phyloP scores from a whole-genome alignment of 1,284 basidiomycete genomes.

The Rhodotorula sp. region DNA sequence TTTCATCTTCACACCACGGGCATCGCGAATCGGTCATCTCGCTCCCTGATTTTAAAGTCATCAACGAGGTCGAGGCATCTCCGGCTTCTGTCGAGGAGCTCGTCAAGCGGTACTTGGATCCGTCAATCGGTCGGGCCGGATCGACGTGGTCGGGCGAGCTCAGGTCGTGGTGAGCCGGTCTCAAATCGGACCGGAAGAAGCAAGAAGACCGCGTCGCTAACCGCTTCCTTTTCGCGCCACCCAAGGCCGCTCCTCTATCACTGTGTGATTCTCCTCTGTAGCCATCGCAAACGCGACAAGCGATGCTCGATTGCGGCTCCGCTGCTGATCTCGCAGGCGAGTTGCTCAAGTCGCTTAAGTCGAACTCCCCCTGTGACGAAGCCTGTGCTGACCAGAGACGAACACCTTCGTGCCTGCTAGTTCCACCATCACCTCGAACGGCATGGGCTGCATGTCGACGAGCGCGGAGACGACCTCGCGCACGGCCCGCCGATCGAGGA shows the following conservation, averaged over 20 bases:
- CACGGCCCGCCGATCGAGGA: constrained; percentile 55
- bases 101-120: constrained; percentile 64
- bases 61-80: constrained; percentile 23
- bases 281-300: constrained; percentile 86
- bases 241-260: constrained; percentile 60
- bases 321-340: constrained; percentile 67
- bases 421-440: constrained; percentile 54
- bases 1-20: constrained; percentile 56
- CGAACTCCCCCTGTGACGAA: constrained; percentile 4
- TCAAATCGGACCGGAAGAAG: constrained; percentile 13
- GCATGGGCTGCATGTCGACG: constrained; percentile 71
- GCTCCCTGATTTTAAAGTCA: constrained; percentile 82
- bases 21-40: constrained; percentile 67
- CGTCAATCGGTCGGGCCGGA: constrained; percentile 56
- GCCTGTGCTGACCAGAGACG: neutral
- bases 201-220: neutral
- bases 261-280: constrained; percentile 78
- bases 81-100: constrained; percentile 66
- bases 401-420: constrained; percentile 45
- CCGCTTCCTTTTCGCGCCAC: too few relatives aligned
- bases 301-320: constrained; percentile 82
- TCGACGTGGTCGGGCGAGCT: neutral
- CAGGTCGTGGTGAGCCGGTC: constrained; percentile 16
- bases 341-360: constrained; percentile 33
- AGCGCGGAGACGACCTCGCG: constrained; percentile 64